phyloP scores from a whole-genome alignment of 345 rosid genomes.

The Microcos paniculata region DNA sequence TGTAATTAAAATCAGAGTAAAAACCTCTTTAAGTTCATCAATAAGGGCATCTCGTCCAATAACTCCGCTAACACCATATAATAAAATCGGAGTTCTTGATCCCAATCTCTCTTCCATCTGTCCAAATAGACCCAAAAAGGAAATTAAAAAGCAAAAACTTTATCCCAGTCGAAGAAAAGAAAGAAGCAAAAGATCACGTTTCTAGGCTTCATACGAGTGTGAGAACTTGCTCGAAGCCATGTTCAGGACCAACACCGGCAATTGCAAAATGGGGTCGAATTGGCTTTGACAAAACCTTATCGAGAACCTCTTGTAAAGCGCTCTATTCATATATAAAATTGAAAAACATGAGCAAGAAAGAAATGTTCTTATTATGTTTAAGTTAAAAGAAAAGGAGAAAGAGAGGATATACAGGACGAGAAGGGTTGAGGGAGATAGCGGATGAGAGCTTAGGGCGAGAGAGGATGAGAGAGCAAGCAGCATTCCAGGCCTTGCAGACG shows the following conservation, averaged over 20 bases:
- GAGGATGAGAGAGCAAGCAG: conserved; percentile 37
- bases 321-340: conserved; percentile 23
- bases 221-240: conserved; percentile 17
- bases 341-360: no score
- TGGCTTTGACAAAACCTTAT: conserved; percentile 51
- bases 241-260: conserved; percentile 29
- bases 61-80: conserved; percentile 43
- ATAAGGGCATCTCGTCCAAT: conserved; percentile 53
- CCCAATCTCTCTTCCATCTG: conserved; percentile 46
- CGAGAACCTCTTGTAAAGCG: conserved; percentile 50
- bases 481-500: conserved; percentile 51
- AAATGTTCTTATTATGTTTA: no score
- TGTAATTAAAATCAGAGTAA: not conserved
- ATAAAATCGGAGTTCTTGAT: conserved; percentile 41
- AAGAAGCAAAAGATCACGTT: not conserved
- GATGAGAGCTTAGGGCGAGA: conserved; percentile 57
- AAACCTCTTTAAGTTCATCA: conserved; percentile 61
- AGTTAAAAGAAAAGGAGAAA: not conserved
- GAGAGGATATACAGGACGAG: conserved; percentile 31
- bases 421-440: conserved; percentile 47
- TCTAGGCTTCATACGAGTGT: conserved; percentile 26
- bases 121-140: not conserved
- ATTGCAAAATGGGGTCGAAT: conserved; percentile 67
- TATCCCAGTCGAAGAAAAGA: not conserved
- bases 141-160: not conserved